Evolutionary conservation across 1,139 yeast genomes (phyloP).

Genomic region (Arxiozyma heterogenica): DNA sequence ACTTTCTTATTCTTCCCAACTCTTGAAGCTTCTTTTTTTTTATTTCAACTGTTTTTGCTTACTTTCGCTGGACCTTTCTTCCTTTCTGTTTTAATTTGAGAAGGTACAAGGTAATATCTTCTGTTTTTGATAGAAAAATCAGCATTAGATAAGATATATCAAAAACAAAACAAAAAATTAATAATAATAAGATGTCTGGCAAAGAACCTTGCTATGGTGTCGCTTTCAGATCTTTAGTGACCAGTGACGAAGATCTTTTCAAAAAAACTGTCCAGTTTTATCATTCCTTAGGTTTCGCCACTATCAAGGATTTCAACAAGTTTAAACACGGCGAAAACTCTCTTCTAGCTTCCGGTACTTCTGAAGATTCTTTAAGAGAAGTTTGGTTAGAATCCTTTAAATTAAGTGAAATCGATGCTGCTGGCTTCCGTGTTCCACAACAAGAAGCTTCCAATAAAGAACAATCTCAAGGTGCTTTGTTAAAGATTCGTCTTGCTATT

Average conservation of each 20-base stretch:
- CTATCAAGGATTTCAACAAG: slow-evolving; percentile 45
- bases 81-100: too few relatives aligned
- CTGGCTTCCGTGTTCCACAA: slow-evolving; percentile 47
- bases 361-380: slow-evolving; percentile 57
- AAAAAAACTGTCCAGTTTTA: slow-evolving; percentile 45
- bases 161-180: background rate
- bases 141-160: background rate
- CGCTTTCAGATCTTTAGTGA: slow-evolving; percentile 53
- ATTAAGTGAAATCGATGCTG: slow-evolving; percentile 40
- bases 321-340: slow-evolving; percentile 31
- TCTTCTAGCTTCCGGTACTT: slow-evolving; percentile 39
- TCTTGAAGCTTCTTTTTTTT: too few relatives aligned
- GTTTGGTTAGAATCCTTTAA: slow-evolving; percentile 67
- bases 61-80: background rate
- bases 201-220: slow-evolving; percentile 31
- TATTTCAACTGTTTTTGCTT: background rate
- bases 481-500: slow-evolving; percentile 51
- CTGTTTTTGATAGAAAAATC: too few relatives aligned
- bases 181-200: slow-evolving; percentile 1
- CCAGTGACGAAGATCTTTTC: slow-evolving; percentile 42
- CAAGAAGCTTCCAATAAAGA: slow-evolving; percentile 41
- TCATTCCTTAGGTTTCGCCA: slow-evolving; percentile 47
- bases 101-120: too few relatives aligned
- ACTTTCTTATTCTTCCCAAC: too few relatives aligned
- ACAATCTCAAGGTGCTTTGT: slow-evolving; percentile 47